A percentile compares a stretch with the other conserved stretches of the same genome.
phyloP scores from a whole-genome alignment of 2,329 filamentous ascomycete genomes.

The Cladophialophora chaetospira region DNA sequence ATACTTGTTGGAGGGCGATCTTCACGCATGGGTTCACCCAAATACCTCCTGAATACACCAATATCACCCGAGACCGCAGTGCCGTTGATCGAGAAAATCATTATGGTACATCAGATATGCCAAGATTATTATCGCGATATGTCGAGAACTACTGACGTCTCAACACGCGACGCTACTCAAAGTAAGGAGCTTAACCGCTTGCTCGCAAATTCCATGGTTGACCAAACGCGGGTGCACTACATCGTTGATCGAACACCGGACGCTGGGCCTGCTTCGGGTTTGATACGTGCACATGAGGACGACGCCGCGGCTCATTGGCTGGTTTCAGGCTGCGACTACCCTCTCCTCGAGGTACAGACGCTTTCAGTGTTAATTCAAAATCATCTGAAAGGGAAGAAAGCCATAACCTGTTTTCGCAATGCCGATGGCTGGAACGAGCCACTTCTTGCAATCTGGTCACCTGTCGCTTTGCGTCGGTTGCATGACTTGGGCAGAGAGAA shows the following conservation, averaged over 20 bases:
- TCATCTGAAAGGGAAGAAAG: slow-evolving; percentile 21
- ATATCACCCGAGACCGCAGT: slow-evolving; percentile 21
- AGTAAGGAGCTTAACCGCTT: not conserved
- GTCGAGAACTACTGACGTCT: too few relatives aligned
- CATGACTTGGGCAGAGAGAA: not conserved
- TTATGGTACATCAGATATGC: not conserved
- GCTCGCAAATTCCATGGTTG: not conserved
- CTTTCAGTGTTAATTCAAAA: slow-evolving; percentile 35
- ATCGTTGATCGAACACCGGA: slow-evolving; percentile 13
- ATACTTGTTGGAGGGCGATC: slow-evolving; percentile 40
- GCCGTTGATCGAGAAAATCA: not conserved
- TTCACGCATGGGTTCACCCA: slow-evolving; percentile 37
- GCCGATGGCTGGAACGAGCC: slow-evolving; percentile 38
- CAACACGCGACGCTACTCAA: not conserved
- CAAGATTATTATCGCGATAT: not conserved
- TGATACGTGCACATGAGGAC: slow-evolving; percentile 37
- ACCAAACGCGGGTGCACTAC: slow-evolving; percentile 5
- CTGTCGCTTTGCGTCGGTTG: slow-evolving; percentile 34
- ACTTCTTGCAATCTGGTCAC: slow-evolving; percentile 42
- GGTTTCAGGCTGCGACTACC: slow-evolving; percentile 41
- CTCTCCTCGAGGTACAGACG: slow-evolving; percentile 35
- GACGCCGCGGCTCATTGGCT: slow-evolving; percentile 38
- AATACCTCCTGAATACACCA: slow-evolving; percentile 37
- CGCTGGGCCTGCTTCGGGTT: slow-evolving; percentile 35
- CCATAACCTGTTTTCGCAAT: slow-evolving; percentile 42